These are phyloP conservation scores for Wilcoxina mikolae DNA, from an alignment of 495 filamentous ascomycete genomes.

Conservation along the genomic window DNA sequence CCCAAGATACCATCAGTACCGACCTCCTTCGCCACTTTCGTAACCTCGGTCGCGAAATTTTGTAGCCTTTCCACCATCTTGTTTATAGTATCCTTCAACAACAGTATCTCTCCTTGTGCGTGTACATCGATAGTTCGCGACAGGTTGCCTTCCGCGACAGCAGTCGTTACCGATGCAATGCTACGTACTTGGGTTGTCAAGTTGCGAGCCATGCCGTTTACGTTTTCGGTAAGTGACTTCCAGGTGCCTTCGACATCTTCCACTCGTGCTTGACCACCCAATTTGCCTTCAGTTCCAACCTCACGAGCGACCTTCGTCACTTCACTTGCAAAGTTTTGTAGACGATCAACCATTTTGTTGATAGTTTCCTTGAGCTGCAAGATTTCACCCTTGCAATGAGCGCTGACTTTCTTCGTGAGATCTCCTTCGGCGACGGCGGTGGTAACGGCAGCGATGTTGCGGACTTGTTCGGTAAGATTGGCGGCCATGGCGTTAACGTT, in stretches of 20 bases:
- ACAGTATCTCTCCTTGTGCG: slow-evolving; percentile 87
- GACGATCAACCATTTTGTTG: slow-evolving; percentile 97
- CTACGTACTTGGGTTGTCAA: slow-evolving; percentile 95
- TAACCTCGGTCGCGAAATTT: slow-evolving; percentile 95
- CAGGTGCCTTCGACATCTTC: slow-evolving; percentile 96
- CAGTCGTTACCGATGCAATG: slow-evolving; percentile 95
- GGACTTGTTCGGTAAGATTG: slow-evolving; percentile 88
- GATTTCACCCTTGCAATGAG: slow-evolving; percentile 93
- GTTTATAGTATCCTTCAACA: slow-evolving; percentile 95
- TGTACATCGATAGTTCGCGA: slow-evolving; percentile 93
- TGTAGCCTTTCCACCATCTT: slow-evolving; percentile 97
- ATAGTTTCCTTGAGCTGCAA: slow-evolving; percentile 91
- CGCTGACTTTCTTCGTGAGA: slow-evolving; percentile 91
- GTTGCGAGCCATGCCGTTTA: slow-evolving; percentile 98
- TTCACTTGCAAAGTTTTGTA: slow-evolving; percentile 92
- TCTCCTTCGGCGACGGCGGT: slow-evolving; percentile 89
- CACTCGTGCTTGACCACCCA: slow-evolving; percentile 91
- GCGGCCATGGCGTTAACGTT: slow-evolving; percentile 98
- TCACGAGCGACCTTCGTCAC: slow-evolving; percentile 96
- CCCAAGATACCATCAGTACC: slow-evolving; percentile 93
- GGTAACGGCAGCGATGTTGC: slow-evolving; percentile 91
- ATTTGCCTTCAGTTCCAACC: slow-evolving; percentile 88
- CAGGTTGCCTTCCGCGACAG: slow-evolving; percentile 86
- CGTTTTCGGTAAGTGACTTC: slow-evolving; percentile 93
- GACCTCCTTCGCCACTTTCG: slow-evolving; percentile 95